Percentiles rank a stretch among this genome's conserved stretches.
These are phyloP conservation scores for Prunus armeniaca DNA, from an alignment of 306 rosid species.

Conservation along the genomic window DNA sequence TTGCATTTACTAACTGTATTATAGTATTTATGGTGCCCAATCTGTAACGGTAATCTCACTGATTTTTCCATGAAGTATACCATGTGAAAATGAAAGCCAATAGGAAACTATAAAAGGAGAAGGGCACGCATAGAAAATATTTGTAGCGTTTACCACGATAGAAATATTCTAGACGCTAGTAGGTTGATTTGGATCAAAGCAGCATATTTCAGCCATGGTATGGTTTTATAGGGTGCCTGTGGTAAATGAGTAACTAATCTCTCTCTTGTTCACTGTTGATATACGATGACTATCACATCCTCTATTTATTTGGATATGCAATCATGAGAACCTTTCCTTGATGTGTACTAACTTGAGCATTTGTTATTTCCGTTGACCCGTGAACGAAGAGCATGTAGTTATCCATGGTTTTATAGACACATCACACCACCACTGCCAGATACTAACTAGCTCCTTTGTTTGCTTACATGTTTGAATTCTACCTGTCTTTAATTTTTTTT, in stretches of 20 bases:
- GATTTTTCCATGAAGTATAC: background rate
- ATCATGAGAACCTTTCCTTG: background rate
- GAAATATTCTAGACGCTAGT: background rate
- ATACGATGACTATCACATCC: background rate
- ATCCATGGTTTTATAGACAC: background rate
- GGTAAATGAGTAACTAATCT: background rate
- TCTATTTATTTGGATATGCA: background rate
- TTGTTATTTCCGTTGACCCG: background rate
- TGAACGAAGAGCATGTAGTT: background rate
- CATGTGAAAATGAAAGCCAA: background rate
- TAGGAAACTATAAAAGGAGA: background rate
- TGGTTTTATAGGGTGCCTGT: background rate
- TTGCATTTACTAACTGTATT: background rate
- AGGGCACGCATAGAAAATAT: background rate
- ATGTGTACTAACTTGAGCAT: background rate
- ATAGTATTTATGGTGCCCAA: background rate
- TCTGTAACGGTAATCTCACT: background rate
- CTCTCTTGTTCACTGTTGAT: background rate
- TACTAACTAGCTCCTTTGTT: background rate
- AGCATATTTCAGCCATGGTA: background rate
- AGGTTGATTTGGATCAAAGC: background rate
- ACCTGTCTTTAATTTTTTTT: background rate
- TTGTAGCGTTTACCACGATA: background rate
- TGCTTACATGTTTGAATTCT: background rate
- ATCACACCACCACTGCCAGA: background rate